phyloP scores from a whole-genome alignment of 345 rosid species.

The Limnanthes douglasii region DNA sequence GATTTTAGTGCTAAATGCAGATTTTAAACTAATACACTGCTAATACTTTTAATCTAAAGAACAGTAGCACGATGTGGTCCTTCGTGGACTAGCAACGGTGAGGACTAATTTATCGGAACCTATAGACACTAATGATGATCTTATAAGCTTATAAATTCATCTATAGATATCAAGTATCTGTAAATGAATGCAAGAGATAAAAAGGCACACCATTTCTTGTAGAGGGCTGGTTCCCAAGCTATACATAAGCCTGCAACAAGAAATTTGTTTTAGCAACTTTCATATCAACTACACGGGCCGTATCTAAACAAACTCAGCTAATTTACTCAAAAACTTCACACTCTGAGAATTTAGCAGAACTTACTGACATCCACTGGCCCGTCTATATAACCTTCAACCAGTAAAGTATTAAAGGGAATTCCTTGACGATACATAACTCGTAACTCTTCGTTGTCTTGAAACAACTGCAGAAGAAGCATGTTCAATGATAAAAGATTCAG shows the following conservation, averaged over 20 bases:
- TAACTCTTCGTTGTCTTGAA: slow-evolving; percentile 63
- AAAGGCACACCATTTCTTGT: slow-evolving; percentile 57
- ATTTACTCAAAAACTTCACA: background rate
- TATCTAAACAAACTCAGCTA: background rate
- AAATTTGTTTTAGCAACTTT: slow-evolving; percentile 5
- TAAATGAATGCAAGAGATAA: background rate
- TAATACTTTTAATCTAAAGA: too few relatives aligned
- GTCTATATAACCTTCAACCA: slow-evolving; percentile 88
- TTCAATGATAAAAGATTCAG: background rate
- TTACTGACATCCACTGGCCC: slow-evolving; percentile 78
- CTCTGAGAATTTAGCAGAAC: slow-evolving; percentile 17
- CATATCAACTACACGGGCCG: too few relatives aligned
- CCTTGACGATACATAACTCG: slow-evolving; percentile 90
- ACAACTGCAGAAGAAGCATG: slow-evolving; percentile 28
- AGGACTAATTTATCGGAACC: too few relatives aligned
- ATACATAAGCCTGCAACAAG: slow-evolving; percentile 63
- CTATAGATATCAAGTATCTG: background rate
- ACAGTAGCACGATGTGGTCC: too few relatives aligned
- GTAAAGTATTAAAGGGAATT: slow-evolving; percentile 66
- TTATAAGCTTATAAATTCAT: background rate
- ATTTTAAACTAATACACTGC: too few relatives aligned
- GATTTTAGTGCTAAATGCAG: too few relatives aligned
- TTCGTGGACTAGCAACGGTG: too few relatives aligned
- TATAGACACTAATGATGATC: too few relatives aligned
- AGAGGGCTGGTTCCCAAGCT: slow-evolving; percentile 65